Conservation (phyloP, 257 asterid species). For the Scutellaria minor region DNA sequence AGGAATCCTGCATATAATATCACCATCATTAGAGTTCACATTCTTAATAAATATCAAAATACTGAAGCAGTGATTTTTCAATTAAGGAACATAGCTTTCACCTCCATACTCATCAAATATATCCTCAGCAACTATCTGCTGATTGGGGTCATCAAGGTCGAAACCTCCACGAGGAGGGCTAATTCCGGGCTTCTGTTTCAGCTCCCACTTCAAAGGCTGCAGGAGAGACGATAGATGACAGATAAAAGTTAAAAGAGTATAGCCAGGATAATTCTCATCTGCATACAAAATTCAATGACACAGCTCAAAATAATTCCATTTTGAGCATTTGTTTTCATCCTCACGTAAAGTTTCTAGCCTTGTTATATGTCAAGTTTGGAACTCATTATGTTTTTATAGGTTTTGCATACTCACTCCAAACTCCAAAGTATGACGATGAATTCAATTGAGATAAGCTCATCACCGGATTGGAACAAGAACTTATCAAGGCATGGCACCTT, state of each 20-base stretch:
- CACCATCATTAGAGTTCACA: neutral
- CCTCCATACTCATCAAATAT: slow-evolving; percentile 98
- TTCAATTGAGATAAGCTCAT: neutral
- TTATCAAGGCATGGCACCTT: slow-evolving; percentile 10
- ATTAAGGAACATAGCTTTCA: slow-evolving; percentile 27
- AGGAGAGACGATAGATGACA: neutral
- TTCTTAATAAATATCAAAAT: neutral
- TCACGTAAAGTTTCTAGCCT: neutral
- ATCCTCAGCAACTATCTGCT: slow-evolving; percentile 98
- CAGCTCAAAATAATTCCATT: neutral
- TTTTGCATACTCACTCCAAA: neutral
- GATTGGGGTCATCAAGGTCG: slow-evolving; percentile 81
- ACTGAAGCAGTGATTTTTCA: neutral
- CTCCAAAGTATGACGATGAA: neutral
- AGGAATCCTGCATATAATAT: slow-evolving; percentile 69
- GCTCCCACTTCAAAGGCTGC: slow-evolving; percentile 89
- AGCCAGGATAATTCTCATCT: neutral
- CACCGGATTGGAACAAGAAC: neutral
- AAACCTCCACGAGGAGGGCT: slow-evolving; percentile 99
- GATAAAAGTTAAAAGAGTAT: neutral
- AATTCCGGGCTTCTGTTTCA: slow-evolving; percentile 88
- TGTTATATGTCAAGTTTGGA: neutral
- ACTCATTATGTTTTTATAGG: neutral
- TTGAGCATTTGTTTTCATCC: neutral
- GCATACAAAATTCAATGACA: neutral